Evolutionary conservation across 2,329 filamentous ascomycete species (phyloP).

Genomic region (Nannizziopsis arthrosporioides): DNA sequence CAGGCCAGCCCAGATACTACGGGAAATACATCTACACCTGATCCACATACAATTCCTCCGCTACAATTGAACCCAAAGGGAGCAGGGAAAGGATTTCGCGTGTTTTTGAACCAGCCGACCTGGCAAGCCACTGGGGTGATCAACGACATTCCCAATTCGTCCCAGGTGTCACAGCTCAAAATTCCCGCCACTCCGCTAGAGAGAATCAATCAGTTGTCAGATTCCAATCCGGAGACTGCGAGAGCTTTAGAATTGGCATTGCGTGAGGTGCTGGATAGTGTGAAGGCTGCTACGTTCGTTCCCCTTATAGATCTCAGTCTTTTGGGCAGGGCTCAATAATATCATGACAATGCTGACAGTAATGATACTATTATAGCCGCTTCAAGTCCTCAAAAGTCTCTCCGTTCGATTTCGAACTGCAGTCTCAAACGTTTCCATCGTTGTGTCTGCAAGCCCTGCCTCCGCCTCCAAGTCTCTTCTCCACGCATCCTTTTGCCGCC

Average conservation of each 20-base stretch:
- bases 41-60: slow-evolving; percentile 16
- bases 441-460: slow-evolving; percentile 72
- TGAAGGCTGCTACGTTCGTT: slow-evolving; percentile 69
- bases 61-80: slow-evolving; percentile 28
- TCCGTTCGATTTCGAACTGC: slow-evolving; percentile 69
- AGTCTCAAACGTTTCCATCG: slow-evolving; percentile 73
- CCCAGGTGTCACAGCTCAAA: slow-evolving; percentile 21
- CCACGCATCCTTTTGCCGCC: slow-evolving; percentile 65
- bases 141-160: slow-evolving; percentile 50
- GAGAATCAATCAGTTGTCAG: slow-evolving; percentile 6
- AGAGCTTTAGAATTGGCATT: slow-evolving; percentile 75
- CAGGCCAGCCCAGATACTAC: slow-evolving; percentile 52
- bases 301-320: neutral
- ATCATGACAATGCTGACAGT: slow-evolving; percentile 1
- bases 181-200: slow-evolving; percentile 11
- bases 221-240: slow-evolving; percentile 55
- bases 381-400: slow-evolving; percentile 32
- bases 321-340: too few relatives aligned
- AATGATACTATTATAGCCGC: slow-evolving; percentile 24
- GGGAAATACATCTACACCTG: slow-evolving; percentile 15
- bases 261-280: slow-evolving; percentile 66
- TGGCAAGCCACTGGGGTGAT: slow-evolving; percentile 73
- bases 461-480: slow-evolving; percentile 70
- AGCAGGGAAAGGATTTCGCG: slow-evolving; percentile 28
- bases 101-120: slow-evolving; percentile 49